phyloP scores from a whole-genome alignment of 2,329 filamentous ascomycete species.

The Fusarium concolor region DNA sequence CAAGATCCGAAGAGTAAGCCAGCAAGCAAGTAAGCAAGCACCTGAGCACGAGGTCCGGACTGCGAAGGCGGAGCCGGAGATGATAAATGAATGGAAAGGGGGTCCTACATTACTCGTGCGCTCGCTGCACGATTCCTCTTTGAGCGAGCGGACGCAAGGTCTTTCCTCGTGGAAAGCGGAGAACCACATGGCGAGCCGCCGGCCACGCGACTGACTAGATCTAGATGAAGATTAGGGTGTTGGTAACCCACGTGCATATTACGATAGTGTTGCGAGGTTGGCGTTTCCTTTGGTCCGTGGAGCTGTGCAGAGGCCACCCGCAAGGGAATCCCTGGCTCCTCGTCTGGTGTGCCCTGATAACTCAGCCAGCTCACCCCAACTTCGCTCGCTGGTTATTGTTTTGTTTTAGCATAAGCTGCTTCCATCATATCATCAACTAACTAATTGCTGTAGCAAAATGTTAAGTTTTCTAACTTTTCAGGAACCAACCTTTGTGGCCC shows the following conservation, averaged over 20 bases:
- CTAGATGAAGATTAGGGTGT: constrained; percentile 25
- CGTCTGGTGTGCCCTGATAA: constrained; percentile 5
- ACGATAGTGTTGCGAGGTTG: neutral
- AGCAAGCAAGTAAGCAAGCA: neutral
- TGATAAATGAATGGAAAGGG: constrained; percentile 36
- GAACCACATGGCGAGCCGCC: constrained; percentile 33
- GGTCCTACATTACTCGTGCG: constrained; percentile 36
- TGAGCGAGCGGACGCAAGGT: neutral
- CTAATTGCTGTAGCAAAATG: too few relatives aligned
- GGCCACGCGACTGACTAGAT: constrained; percentile 31
- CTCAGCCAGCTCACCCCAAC: constrained; percentile 13
- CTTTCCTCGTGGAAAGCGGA: constrained; percentile 25
- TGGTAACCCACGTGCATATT: constrained; percentile 18
- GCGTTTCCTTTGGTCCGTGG: constrained; percentile 12
- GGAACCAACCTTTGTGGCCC: neutral
- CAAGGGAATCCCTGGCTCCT: neutral
- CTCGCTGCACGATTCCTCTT: constrained; percentile 12
- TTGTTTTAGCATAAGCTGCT: neutral
- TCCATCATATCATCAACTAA: neutral
- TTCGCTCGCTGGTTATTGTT: constrained; percentile 6
- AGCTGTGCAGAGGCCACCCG: neutral
- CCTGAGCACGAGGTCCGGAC: neutral
- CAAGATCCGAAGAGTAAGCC: too few relatives aligned
- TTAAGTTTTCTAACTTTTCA: too few relatives aligned
- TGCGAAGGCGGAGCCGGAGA: constrained; percentile 5